Base-by-base conservation (phyloP, 1,284 basidiomycete species). In the Phlebopus sp. region DNA sequence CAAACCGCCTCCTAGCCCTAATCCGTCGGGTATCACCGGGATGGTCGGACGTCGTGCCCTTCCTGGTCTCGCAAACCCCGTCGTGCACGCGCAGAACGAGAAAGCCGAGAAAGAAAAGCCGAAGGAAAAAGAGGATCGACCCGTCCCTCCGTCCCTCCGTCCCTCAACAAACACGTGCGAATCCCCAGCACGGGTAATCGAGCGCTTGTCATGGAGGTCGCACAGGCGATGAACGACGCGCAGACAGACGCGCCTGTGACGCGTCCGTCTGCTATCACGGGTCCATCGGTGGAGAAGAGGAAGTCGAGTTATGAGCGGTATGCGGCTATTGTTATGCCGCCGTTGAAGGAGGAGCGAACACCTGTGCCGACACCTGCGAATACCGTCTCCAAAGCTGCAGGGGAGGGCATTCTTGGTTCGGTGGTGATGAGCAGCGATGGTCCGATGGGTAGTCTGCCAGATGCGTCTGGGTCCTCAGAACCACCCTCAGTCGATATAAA, bases 121-220 rank as follows among this genome's bases (percentile, higher is more conserved):
- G 4, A 58, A 48, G 38, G 58, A 59, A 9, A 52, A 40, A 15
- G 54, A 51, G 9, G 56, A 52, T 18, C 49, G 44, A 9, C 11
- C 46, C 3, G 39, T 52, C n/a, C 39, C 9, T 11, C 46, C 3
- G 39, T 52, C n/a, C 39, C 62, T 34, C 46, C 58, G 37, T 52
- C 72, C 56, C 47, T 64, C 49, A 37, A 49, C 11, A 69, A 69
- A 31, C 77, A 77, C 58, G 52, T 67, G 30, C 78, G 84, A 17
- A 84, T 82, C 44, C 79, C 84, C 4, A 86, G 79, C 58, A 79
- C 84, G 1, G 83, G 84, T 3, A 81, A 77, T 44, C 71, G 87
- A 49, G 79, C 83, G 17, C 80, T 79, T 13, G 85, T 82, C 18
- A 89, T 90, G 86, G 85, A 89, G 43, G 78, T 90, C 4, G 85